Percentiles rank a stretch among this genome's conserved stretches.
These are phyloP conservation scores for Mycosarcoma maydis DNA, from an alignment of 1,284 basidiomycete genomes.

Conservation along the genomic window DNA sequence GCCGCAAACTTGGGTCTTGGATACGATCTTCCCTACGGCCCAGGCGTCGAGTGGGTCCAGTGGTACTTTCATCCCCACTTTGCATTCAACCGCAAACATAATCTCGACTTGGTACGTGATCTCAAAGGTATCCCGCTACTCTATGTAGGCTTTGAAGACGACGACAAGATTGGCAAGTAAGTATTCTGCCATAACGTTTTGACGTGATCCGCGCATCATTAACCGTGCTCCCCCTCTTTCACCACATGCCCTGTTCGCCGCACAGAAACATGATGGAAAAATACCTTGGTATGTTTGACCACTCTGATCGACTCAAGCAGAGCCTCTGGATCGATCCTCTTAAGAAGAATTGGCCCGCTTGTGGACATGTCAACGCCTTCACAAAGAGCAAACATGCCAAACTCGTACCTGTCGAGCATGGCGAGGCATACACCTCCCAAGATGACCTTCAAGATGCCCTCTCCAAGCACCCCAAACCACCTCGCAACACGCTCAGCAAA, in stretches of 20 bases:
- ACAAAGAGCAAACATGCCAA: slow-evolving; percentile 29
- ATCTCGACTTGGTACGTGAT: slow-evolving; percentile 36
- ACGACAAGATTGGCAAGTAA: slow-evolving; percentile 54
- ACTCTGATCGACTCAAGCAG: slow-evolving; percentile 41
- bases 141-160: slow-evolving; percentile 56
- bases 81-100: slow-evolving; percentile 40
- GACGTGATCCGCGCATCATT: too few relatives aligned
- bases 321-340: slow-evolving; percentile 55
- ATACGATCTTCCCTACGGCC: slow-evolving; percentile 55
- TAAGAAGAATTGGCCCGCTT: slow-evolving; percentile 44
- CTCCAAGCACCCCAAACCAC: slow-evolving; percentile 17
- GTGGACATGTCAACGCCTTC: slow-evolving; percentile 50
- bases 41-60: slow-evolving; percentile 50
- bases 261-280: slow-evolving; percentile 54
- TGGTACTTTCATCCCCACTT: slow-evolving; percentile 59
- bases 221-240: too few relatives aligned
- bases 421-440: slow-evolving; percentile 45
- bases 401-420: slow-evolving; percentile 38
- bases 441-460: slow-evolving; percentile 23
- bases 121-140: slow-evolving; percentile 32
- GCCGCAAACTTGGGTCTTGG: slow-evolving; percentile 50
- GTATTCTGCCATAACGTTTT: not conserved
- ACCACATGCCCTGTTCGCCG: too few relatives aligned
- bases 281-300: slow-evolving; percentile 48
- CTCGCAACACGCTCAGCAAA: slow-evolving; percentile 28